Evolutionary conservation across 805 yeast genomes (phyloP).

Genomic region (Nakazawaea ambrosiae): DNA sequence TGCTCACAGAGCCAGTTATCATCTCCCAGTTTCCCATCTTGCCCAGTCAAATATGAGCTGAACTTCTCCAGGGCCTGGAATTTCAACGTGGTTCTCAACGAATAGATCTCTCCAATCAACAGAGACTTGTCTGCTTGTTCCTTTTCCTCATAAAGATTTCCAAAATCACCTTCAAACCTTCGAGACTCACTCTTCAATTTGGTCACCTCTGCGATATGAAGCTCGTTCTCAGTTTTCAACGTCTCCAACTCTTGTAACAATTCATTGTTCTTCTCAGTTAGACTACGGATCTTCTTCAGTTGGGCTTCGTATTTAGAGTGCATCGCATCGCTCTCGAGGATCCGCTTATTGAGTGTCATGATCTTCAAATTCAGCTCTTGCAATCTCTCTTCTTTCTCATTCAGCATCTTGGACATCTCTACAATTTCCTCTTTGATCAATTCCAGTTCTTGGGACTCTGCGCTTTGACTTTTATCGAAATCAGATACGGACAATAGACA

Average conservation of each 20-base stretch:
- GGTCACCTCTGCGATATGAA: constrained; percentile 14
- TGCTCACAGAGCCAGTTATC: too few species aligned
- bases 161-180: constrained; percentile 24
- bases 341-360: constrained; percentile 35
- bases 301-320: constrained; percentile 21
- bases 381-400: constrained; percentile 17
- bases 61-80: too few species aligned
- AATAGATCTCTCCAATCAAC: constrained; percentile 36
- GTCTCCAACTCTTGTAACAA: constrained; percentile 13
- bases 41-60: too few species aligned
- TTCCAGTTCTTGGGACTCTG: too few species aligned
- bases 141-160: constrained; percentile 26
- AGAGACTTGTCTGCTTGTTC: constrained; percentile 26
- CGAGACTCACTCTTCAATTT: constrained; percentile 20
- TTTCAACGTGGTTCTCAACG: constrained; percentile 31
- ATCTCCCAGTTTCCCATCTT: too few species aligned
- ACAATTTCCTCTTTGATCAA: constrained; percentile 1
- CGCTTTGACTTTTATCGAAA: too few species aligned
- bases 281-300: constrained; percentile 15
- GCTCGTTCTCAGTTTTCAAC: constrained; percentile 17
- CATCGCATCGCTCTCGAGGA: constrained; percentile 25
- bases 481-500: too few species aligned
- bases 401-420: background rate
- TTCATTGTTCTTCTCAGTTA: constrained; percentile 18
- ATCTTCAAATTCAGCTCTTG: constrained; percentile 40